Evolutionary conservation across 2,329 filamentous ascomycete species (phyloP).

Genomic region (Ascocoryne sarcoides): DNA sequence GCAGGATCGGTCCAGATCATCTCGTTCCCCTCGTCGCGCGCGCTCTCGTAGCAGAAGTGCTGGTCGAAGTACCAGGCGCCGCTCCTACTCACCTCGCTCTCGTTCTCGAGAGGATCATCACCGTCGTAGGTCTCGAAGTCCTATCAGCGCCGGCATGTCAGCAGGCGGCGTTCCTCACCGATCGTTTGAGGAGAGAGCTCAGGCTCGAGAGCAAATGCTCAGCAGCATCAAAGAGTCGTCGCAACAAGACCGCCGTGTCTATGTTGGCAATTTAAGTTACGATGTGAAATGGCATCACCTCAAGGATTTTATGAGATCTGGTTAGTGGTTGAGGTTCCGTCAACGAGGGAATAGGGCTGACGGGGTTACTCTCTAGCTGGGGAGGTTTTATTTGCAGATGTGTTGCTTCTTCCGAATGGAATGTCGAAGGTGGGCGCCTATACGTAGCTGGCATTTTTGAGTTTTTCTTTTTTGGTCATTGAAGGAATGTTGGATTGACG

Average conservation of each 20-base stretch:
- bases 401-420: conserved; percentile 99
- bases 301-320: conserved; percentile 99
- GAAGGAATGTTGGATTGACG: conserved; percentile 98
- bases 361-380: conserved; percentile 56
- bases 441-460: conserved; percentile 72
- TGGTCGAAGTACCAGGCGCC: conserved; percentile 62
- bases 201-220: conserved; percentile 93
- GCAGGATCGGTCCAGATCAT: conserved; percentile 35
- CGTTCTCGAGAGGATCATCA: conserved; percentile 71
- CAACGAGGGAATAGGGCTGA: conserved; percentile 33
- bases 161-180: conserved; percentile 53
- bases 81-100: conserved; percentile 73
- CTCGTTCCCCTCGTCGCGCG: conserved; percentile 53
- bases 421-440: conserved; percentile 99
- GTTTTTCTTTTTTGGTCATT: conserved; percentile 51
- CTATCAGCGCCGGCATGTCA: conserved; percentile 42
- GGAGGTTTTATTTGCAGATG: conserved; percentile 99
- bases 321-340: conserved; percentile 45
- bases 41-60: conserved; percentile 55
- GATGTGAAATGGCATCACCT: conserved; percentile 99
- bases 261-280: conserved; percentile 97
- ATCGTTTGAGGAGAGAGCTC: conserved; percentile 74
- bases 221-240: conserved; percentile 86
- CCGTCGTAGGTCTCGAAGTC: conserved; percentile 73
- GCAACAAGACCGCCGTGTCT: conserved; percentile 98